phyloP scores from a whole-genome alignment of 495 filamentous ascomycete genomes.

The Aspergillus nidulans region DNA sequence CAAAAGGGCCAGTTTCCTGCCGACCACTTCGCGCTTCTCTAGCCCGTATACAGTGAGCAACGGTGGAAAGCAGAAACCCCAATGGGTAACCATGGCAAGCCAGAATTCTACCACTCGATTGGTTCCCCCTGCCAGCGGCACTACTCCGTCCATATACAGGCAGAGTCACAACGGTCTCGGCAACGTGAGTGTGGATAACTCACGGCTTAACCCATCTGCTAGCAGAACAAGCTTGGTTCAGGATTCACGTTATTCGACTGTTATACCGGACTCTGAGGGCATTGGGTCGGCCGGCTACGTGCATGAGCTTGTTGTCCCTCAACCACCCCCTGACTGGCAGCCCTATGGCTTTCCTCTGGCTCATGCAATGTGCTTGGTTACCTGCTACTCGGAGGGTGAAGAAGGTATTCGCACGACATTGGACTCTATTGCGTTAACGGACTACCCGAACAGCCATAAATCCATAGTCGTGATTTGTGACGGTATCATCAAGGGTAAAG shows the following conservation, averaged over 20 bases:
- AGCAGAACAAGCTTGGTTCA: constrained; percentile 52
- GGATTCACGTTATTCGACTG: constrained; percentile 48
- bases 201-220: constrained; percentile 34
- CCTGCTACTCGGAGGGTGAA: constrained; percentile 95
- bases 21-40: constrained; percentile 89
- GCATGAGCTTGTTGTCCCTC: constrained; percentile 91
- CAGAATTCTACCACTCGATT: constrained; percentile 77
- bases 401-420: constrained; percentile 89
- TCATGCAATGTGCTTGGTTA: constrained; percentile 90
- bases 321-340: constrained; percentile 96
- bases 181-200: constrained; percentile 43
- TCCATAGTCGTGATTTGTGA: constrained; percentile 94
- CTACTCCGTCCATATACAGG: constrained; percentile 59
- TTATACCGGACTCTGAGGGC: constrained; percentile 61
- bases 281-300: constrained; percentile 89
- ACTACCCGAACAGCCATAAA: constrained; percentile 99
- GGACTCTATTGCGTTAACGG: constrained; percentile 94
- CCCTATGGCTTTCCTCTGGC: constrained; percentile 94
- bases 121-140: constrained; percentile 50
- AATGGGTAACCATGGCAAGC: constrained; percentile 92
- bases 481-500: constrained; percentile 94
- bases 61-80: constrained; percentile 43
- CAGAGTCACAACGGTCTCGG: constrained; percentile 67
- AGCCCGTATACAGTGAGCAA: constrained; percentile 78
- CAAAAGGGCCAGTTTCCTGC: constrained; percentile 76